Conservation (phyloP, 495 filamentous ascomycete species). For the Penicillium waksmanii region DNA sequence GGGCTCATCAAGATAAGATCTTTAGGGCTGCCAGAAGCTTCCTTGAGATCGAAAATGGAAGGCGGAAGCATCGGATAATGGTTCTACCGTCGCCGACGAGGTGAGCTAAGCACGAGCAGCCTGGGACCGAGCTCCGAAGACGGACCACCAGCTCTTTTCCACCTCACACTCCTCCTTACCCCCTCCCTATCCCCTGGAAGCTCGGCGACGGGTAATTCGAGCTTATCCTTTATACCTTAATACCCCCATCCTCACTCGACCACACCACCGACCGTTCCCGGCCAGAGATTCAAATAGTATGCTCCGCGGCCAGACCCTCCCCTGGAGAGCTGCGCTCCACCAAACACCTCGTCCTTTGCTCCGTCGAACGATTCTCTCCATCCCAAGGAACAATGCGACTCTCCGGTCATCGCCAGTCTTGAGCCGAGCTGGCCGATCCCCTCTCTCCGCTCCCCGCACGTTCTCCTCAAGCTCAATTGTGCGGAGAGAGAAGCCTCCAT, state of each 20-base stretch:
- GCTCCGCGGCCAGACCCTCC: constrained; percentile 57
- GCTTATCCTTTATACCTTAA: constrained; percentile 11
- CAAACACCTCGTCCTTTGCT: constrained; percentile 45
- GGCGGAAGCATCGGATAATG: background rate
- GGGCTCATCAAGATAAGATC: constrained; percentile 3
- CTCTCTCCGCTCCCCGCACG: constrained; percentile 39
- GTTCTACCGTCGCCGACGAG: constrained; percentile 18
- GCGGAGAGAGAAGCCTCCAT: constrained; percentile 48
- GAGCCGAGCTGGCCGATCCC: constrained; percentile 30
- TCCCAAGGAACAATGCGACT: constrained; percentile 45
- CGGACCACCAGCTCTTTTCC: constrained; percentile 14
- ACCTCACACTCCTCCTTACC: constrained; percentile 17
- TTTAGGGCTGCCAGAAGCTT: constrained; percentile 12
- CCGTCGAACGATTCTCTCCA: constrained; percentile 35
- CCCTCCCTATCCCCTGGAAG: constrained; percentile 19
- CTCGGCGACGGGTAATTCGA: constrained; percentile 22
- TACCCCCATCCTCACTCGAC: constrained; percentile 10
- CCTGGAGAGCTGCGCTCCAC: constrained; percentile 60
- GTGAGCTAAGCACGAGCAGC: constrained; percentile 18
- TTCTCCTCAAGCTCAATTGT: constrained; percentile 48
- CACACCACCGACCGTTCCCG: constrained; percentile 5
- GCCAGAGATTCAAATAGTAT: constrained; percentile 44
- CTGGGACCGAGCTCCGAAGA: constrained; percentile 24
- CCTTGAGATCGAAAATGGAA: constrained; percentile 4
- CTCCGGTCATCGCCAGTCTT: constrained; percentile 37